A percentile compares a stretch with the other conserved stretches of the same genome.
These are phyloP conservation scores for Blastobotrys terrestris DNA, from an alignment of 805 yeast species.

Conservation along the genomic window DNA sequence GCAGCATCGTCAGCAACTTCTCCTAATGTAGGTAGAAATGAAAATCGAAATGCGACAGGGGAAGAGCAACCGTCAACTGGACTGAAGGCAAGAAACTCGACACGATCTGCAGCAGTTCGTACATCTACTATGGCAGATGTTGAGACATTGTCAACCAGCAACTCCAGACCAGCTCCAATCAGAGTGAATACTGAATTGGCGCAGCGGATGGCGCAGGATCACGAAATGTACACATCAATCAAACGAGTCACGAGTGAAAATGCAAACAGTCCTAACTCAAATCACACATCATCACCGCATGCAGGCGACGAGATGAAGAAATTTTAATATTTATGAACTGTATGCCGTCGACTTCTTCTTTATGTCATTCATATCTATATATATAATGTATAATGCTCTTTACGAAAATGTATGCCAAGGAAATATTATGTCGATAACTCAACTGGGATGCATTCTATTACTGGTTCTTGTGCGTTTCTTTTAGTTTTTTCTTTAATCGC, in stretches of 20 bases:
- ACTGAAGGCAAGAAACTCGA: neutral
- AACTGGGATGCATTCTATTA: neutral
- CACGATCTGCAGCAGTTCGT: neutral
- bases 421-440: neutral
- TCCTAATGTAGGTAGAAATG: neutral
- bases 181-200: constrained; percentile 14
- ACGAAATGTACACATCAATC: constrained; percentile 10
- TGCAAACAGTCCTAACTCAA: neutral
- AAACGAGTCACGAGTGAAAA: constrained; percentile 5
- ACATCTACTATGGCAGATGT: constrained; percentile 1
- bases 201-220: constrained; percentile 13
- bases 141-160: constrained; percentile 11
- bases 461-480: too few species aligned
- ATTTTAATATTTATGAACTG: neutral
- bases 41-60: neutral
- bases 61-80: neutral
- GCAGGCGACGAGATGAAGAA: constrained; percentile 2
- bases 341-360: neutral
- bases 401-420: neutral
- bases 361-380: neutral
- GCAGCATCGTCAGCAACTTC: constrained; percentile 2
- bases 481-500: too few species aligned
- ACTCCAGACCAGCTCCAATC: constrained; percentile 12
- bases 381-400: neutral
- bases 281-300: constrained; percentile 1